Evolutionary conservation across 345 rosid genomes (phyloP).

Genomic region (Aquilaria sinensis): DNA sequence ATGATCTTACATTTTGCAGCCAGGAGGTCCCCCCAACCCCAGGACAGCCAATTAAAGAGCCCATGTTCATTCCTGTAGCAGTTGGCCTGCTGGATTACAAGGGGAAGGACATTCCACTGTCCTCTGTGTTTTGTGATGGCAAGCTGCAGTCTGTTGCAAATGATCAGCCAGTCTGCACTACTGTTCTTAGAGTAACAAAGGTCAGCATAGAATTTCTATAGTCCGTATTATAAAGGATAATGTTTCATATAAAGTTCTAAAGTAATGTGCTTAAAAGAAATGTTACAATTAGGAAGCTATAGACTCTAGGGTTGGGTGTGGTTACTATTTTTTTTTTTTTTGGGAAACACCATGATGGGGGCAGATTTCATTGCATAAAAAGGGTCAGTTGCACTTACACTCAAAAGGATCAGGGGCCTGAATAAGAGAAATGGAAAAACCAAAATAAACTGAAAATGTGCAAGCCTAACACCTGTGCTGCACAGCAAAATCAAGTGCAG

Average conservation of each 20-base stretch:
- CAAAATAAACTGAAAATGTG: too few relatives aligned
- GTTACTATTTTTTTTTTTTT: background rate
- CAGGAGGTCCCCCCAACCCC: slow-evolving; percentile 89
- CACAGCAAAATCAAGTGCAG: too few relatives aligned
- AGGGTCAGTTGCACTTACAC: too few relatives aligned
- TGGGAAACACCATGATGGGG: background rate
- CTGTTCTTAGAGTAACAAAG: slow-evolving; percentile 85
- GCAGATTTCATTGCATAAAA: background rate
- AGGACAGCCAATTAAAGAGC: slow-evolving; percentile 84
- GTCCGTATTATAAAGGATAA: background rate
- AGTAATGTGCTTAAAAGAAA: background rate
- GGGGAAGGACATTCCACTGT: slow-evolving; percentile 77
- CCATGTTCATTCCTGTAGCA: slow-evolving; percentile 84
- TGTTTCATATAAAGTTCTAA: background rate
- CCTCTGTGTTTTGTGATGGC: slow-evolving; percentile 68
- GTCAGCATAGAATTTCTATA: slow-evolving; percentile 23
- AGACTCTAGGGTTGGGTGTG: background rate
- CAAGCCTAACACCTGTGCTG: too few relatives aligned
- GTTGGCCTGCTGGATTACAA: slow-evolving; percentile 69
- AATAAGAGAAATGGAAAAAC: too few relatives aligned
- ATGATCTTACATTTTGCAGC: slow-evolving; percentile 31
- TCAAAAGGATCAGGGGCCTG: too few relatives aligned
- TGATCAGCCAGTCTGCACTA: slow-evolving; percentile 39
- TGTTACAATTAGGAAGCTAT: background rate
- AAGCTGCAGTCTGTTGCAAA: slow-evolving; percentile 39